Base-by-base conservation (phyloP, 139 green algal genomes). In the Eudorina sp. region DNA sequence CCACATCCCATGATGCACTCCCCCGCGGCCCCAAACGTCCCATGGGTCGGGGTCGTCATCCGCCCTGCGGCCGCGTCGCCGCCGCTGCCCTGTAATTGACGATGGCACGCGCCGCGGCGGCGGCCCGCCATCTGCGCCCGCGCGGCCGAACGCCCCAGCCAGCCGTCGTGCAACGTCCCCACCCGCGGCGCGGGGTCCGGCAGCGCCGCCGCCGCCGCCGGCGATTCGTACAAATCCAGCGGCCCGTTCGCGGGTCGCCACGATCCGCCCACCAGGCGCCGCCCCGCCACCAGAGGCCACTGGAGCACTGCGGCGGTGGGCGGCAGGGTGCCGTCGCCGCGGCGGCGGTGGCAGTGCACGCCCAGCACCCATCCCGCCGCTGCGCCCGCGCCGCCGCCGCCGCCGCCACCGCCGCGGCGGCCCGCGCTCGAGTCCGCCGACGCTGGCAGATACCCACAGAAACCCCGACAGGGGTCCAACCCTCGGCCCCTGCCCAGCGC, bases 31-130 rank as follows among this genome's bases (percentile, higher is more conserved):
- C 41, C 4, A 53, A 55, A 41, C 16, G 70, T 7, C 25, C 70
- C 70, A 79, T 79, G 70, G 70, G 70, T 53, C 70, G 70, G 4
- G 21, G 19, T n/a, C n/a, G n/a, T n/a, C n/a, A n/a, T n/a, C n/a
- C n/a, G n/a, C n/a, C n/a, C n/a, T n/a, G n/a, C n/a, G n/a, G n/a
- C n/a, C n/a, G n/a, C n/a, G 27, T 31, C 14, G 27, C 62, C 31
- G 14, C 70, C 41, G 23, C 70, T 23, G 21, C 23, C 70, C 21
- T 53, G 40, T 9, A 58, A 58, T 58, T 58, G 51, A 16, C 51
- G n/a, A n/a, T n/a, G n/a, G n/a, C n/a, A n/a, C n/a, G n/a, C n/a
- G 55, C 55, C 23, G 55, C 62, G 62, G 23, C 62, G 62, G 62
- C 62, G 62, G 23, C 62, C 27, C n/a, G 19, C 19, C n/a, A 29